Percentiles rank a stretch among this genome's conserved stretches.
These are phyloP conservation scores for Exserohilum rostratum DNA, from an alignment of 2,329 filamentous ascomycete species.

Conservation along the genomic window DNA sequence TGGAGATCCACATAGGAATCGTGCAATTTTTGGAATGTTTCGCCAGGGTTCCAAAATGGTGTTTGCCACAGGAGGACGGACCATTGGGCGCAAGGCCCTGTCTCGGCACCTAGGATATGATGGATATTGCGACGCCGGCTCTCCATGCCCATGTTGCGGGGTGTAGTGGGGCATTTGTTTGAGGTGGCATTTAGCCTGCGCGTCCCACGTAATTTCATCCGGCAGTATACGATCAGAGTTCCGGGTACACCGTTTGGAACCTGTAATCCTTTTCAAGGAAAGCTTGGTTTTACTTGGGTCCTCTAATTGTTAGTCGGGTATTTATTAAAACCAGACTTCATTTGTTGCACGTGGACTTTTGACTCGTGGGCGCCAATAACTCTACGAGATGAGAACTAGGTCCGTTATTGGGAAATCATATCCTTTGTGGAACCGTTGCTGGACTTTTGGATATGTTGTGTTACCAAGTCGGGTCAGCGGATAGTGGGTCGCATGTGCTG, in stretches of 20 bases:
- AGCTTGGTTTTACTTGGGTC: constrained; percentile 4
- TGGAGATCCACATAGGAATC: constrained; percentile 9
- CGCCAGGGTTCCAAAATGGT: constrained; percentile 2
- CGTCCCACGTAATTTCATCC: constrained; percentile 28
- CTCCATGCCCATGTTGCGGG: constrained; percentile 33
- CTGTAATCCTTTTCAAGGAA: neutral
- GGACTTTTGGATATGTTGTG: neutral
- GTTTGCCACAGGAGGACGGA: neutral
- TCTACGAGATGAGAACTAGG: no score
- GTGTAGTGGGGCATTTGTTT: constrained; percentile 29
- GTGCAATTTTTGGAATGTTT: constrained; percentile 4
- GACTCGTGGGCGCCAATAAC: neutral
- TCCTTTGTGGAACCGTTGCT: no score
- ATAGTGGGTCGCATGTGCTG: neutral
- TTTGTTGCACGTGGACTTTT: neutral
- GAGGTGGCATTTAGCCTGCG: constrained; percentile 42
- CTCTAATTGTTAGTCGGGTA: neutral
- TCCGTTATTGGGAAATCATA: no score
- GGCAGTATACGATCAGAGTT: constrained; percentile 21
- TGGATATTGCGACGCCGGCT: constrained; percentile 25
- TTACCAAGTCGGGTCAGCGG: neutral
- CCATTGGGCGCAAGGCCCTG: constrained; percentile 22
- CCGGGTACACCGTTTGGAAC: neutral
- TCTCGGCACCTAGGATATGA: constrained; percentile 12
- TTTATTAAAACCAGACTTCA: neutral